Percentiles rank a stretch among this genome's conserved stretches.
phyloP scores from a whole-genome alignment of 2,329 filamentous ascomycete species.

The Stachybotrys chartarum region DNA sequence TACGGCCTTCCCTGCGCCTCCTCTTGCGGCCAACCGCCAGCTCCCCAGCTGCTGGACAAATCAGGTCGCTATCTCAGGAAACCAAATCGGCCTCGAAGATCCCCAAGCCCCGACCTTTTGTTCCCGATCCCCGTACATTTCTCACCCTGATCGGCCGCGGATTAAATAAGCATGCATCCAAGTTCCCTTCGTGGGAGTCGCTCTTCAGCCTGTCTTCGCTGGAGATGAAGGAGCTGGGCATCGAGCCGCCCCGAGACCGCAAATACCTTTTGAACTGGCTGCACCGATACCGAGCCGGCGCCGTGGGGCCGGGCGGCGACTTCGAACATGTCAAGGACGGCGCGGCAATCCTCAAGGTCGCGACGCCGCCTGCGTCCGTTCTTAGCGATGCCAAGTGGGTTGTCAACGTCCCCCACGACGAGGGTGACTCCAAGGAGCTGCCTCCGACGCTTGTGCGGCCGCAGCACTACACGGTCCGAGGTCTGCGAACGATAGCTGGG shows the following conservation, averaged over 20 bases:
- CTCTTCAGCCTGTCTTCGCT: conserved; percentile 75
- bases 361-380: conserved; percentile 28
- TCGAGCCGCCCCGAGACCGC: conserved; percentile 77
- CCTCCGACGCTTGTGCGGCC: conserved; percentile 19
- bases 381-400: conserved; percentile 41
- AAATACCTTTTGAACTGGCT: conserved; percentile 84
- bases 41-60: conserved; percentile 25
- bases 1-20: conserved; percentile 23
- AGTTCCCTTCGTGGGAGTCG: conserved; percentile 85
- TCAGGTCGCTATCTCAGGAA: conserved; percentile 34
- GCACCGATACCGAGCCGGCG: conserved; percentile 71
- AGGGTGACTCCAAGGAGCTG: conserved; percentile 19
- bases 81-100: conserved; percentile 31
- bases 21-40: conserved; percentile 19
- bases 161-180: conserved; percentile 72
- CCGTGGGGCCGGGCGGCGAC: conserved; percentile 78
- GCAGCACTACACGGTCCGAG: conserved; percentile 54
- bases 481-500: conserved; percentile 64
- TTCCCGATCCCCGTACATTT: conserved; percentile 80
- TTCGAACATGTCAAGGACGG: conserved; percentile 61
- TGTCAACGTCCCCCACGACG: conserved; percentile 46
- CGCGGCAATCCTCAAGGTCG: conserved; percentile 42
- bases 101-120: conserved; percentile 73
- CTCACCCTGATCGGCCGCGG: conserved; percentile 85
- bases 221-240: conserved; percentile 74